Conservation (phyloP, 75 land plant genomes). For the Ceratopteris richardii region DNA sequence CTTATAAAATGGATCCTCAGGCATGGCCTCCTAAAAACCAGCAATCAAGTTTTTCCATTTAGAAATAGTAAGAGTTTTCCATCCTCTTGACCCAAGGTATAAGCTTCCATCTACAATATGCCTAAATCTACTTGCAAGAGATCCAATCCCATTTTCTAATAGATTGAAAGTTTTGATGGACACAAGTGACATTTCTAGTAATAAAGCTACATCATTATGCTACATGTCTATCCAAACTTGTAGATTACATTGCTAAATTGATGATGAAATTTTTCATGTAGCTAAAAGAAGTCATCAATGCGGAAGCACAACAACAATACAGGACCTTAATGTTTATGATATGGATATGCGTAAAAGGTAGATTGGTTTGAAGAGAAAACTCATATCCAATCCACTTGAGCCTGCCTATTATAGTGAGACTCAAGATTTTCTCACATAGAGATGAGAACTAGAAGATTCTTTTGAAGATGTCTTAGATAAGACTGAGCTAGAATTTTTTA, state of each 20-base stretch:
- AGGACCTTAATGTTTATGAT: conserved; percentile 20
- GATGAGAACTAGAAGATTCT: conserved; percentile 22
- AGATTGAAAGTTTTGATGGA: conserved; percentile 13
- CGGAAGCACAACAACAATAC: conserved; percentile 10
- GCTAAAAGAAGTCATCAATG: conserved; percentile 8
- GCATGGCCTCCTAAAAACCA: conserved; percentile 13
- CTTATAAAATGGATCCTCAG: conserved; percentile 20
- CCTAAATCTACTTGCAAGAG: conserved; percentile 18
- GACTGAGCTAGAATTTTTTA: no score
- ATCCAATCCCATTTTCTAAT: conserved; percentile 1
- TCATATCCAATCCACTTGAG: conserved; percentile 27
- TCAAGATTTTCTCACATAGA: conserved; percentile 20
- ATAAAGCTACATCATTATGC: conserved; percentile 9
- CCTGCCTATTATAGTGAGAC: conserved; percentile 27
- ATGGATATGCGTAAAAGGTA: conserved; percentile 29
- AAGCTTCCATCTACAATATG: conserved; percentile 15
- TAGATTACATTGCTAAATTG: conserved; percentile 5
- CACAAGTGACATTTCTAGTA: conserved; percentile 24
- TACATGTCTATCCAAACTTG: conserved; percentile 16
- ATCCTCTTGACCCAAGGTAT: conserved; percentile 30
- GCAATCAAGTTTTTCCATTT: conserved; percentile 1
- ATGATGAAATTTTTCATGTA: conserved; percentile 9
- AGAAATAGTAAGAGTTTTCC: conserved; percentile 15
- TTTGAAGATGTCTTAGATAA: conserved; percentile 17
- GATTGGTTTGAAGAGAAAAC: conserved; percentile 20